phyloP scores from a whole-genome alignment of 2,329 filamentous ascomycete species.

The Corinectria fuckeliana region DNA sequence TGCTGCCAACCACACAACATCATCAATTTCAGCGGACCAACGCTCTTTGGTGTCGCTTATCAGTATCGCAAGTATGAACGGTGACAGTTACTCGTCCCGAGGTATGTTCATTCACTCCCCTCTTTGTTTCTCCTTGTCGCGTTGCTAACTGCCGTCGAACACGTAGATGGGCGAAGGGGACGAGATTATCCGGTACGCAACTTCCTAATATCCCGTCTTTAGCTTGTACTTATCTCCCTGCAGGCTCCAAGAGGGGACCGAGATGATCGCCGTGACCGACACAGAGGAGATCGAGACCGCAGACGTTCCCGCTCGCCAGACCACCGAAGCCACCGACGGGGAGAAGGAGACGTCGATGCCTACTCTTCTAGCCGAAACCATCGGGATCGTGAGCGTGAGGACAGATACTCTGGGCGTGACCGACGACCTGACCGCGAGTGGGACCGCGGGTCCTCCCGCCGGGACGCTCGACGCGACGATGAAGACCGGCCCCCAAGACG shows the following conservation, averaged over 20 bases:
- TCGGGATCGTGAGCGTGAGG: slow-evolving; percentile 90
- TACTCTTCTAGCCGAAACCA: slow-evolving; percentile 95
- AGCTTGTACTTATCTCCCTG: slow-evolving; percentile 26
- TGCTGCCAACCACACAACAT: slow-evolving; percentile 29
- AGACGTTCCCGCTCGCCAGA: slow-evolving; percentile 89
- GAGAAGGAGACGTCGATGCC: slow-evolving; percentile 80
- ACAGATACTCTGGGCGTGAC: slow-evolving; percentile 79
- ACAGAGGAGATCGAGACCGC: slow-evolving; percentile 49
- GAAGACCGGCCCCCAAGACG: slow-evolving; percentile 63
- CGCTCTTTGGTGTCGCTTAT: slow-evolving; percentile 25
- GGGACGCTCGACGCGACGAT: slow-evolving; percentile 70
- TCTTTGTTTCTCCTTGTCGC: slow-evolving; percentile 32
- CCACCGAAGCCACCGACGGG: slow-evolving; percentile 70
- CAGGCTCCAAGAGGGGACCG: slow-evolving; percentile 37
- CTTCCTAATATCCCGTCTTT: background rate
- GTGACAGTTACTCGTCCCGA: slow-evolving; percentile 80
- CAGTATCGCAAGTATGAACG: slow-evolving; percentile 71
- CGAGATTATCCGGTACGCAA: slow-evolving; percentile 61
- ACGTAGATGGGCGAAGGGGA: slow-evolving; percentile 57
- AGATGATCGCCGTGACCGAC: slow-evolving; percentile 42
- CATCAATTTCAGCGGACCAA: slow-evolving; percentile 31
- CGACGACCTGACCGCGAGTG: slow-evolving; percentile 70
- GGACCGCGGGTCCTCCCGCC: slow-evolving; percentile 67
- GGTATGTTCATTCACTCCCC: slow-evolving; percentile 57
- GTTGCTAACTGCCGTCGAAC: slow-evolving; percentile 37